These are phyloP conservation scores for Cladosporium halotolerans DNA, from an alignment of 2,329 filamentous ascomycete genomes.

Conservation along the genomic window DNA sequence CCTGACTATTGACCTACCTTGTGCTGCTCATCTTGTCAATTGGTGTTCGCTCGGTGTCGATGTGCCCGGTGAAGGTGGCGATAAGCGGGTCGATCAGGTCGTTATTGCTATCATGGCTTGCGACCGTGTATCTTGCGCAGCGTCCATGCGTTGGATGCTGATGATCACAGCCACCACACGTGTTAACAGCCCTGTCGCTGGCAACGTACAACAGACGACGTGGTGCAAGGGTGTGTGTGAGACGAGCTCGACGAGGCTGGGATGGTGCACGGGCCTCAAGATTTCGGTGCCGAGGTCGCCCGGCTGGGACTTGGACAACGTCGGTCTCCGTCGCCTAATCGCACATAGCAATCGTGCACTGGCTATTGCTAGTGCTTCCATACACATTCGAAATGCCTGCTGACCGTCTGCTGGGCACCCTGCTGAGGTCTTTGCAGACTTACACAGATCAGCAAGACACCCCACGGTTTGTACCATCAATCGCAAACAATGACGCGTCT, in stretches of 20 bases:
- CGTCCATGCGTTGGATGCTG: too few species aligned
- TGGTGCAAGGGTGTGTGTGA: too few species aligned
- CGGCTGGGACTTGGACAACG: neutral
- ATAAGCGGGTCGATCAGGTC: too few species aligned
- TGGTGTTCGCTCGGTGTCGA: neutral
- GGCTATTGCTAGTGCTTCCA: too few species aligned
- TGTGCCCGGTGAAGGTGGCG: too few species aligned
- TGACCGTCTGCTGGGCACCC: conserved; percentile 60
- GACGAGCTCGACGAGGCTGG: neutral
- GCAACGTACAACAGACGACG: too few species aligned
- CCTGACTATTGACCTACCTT: neutral
- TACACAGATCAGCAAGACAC: conserved; percentile 55
- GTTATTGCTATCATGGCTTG: too few species aligned
- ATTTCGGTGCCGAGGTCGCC: neutral
- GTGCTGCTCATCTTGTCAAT: neutral
- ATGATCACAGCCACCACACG: too few species aligned
- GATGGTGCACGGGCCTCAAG: neutral
- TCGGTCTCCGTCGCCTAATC: too few species aligned
- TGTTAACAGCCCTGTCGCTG: too few species aligned
- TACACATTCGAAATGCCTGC: conserved; percentile 26
- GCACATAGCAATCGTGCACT: too few species aligned
- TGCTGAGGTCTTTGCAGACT: conserved; percentile 58
- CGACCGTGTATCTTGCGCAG: too few species aligned
- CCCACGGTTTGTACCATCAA: conserved; percentile 40
- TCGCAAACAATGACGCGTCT: neutral